These are phyloP conservation scores for Podospora pseudocomata DNA, from an alignment of 495 filamentous ascomycete species.

Conservation along the genomic window DNA sequence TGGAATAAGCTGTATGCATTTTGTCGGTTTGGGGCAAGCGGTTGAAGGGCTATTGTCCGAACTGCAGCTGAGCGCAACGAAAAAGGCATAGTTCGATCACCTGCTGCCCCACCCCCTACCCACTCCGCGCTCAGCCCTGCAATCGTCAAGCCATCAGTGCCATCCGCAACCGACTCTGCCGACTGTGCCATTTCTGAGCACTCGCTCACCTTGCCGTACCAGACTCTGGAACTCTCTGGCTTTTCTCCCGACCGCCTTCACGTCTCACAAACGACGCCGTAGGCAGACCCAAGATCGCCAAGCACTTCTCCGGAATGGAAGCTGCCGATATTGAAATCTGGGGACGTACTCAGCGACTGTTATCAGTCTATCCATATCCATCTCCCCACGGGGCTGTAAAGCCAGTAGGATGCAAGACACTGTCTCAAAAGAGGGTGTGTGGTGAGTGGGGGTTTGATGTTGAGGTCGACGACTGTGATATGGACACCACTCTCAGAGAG, in stretches of 20 bases:
- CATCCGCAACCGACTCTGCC: not conserved
- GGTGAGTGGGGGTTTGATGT: not conserved
- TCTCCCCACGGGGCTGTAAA: not conserved
- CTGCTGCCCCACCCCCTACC: not conserved
- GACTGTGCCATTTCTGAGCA: not conserved
- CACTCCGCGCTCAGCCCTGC: not conserved
- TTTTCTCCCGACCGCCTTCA: not conserved
- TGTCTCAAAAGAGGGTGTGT: not conserved
- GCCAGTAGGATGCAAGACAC: not conserved
- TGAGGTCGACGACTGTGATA: not conserved
- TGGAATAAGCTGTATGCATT: not conserved
- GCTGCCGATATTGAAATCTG: not conserved
- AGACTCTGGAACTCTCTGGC: not conserved
- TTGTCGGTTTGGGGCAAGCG: not conserved
- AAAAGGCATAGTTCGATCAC: not conserved
- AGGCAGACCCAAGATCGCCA: not conserved
- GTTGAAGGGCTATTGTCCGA: not conserved
- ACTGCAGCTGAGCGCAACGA: not conserved
- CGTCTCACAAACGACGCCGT: not conserved
- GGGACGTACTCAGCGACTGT: not conserved
- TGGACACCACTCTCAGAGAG: not conserved
- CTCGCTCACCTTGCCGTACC: not conserved
- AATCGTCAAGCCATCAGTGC: not conserved
- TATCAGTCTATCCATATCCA: not conserved
- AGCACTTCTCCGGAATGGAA: not conserved